A percentile compares a stretch with the other conserved stretches of the same genome.
Evolutionary conservation across 441 rosid genomes (phyloP).

Genomic region (Pelargonium myrrhifolium): DNA sequence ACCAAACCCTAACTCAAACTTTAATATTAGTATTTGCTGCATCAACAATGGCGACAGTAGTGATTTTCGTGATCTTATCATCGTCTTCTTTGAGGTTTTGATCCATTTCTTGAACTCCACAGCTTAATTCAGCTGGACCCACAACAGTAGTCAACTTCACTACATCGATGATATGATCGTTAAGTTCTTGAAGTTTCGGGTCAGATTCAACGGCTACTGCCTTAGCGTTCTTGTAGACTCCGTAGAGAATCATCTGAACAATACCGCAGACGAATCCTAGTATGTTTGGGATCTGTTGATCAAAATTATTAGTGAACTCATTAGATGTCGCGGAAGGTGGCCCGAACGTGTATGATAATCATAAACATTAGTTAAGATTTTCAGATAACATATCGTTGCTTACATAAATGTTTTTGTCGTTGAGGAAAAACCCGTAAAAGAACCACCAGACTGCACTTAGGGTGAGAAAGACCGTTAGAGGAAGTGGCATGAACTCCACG

Average conservation of each 20-base stretch:
- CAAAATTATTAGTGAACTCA: not conserved
- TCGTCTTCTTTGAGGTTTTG: no score
- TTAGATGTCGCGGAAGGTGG: no score
- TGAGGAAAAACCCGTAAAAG: constrained; percentile 55
- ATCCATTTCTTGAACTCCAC: no score
- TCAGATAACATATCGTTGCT: no score
- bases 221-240: constrained; percentile 47
- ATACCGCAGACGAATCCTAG: constrained; percentile 68
- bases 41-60: no score
- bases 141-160: constrained; percentile 21
- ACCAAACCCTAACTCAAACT: no score
- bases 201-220: constrained; percentile 27
- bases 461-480: constrained; percentile 66
- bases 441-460: constrained; percentile 80
- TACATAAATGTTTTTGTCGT: constrained; percentile 62
- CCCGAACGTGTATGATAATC: no score
- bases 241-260: constrained; percentile 63
- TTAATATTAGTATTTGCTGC: no score
- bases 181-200: constrained; percentile 38
- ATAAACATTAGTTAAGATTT: no score
- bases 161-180: constrained; percentile 54
- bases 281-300: constrained; percentile 62
- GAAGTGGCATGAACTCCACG: constrained; percentile 79
- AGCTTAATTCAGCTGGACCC: no score
- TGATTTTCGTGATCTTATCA: no score